Conservation (phyloP, 2,329 filamentous ascomycete genomes). For the Talaromyces islandicus region DNA sequence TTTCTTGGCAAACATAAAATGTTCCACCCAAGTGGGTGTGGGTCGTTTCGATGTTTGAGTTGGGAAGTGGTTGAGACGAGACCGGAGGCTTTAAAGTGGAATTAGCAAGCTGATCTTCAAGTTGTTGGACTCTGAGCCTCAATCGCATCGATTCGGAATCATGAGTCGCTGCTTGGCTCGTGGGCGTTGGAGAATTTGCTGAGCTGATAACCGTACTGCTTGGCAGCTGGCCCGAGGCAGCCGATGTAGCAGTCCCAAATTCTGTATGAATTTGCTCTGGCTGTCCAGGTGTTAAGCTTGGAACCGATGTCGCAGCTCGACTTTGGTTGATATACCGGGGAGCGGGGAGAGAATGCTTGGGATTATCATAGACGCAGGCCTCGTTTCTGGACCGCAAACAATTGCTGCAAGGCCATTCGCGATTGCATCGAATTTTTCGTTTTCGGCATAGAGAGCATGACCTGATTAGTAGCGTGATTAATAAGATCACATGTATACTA, state of each 20-base stretch:
- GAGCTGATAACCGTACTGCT: slow-evolving; percentile 2
- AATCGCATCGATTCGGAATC: slow-evolving; percentile 36
- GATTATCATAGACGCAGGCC: slow-evolving; percentile 46
- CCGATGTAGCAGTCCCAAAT: slow-evolving; percentile 1
- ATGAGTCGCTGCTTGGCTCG: slow-evolving; percentile 16
- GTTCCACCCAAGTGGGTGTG: slow-evolving; percentile 37
- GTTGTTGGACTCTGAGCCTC: slow-evolving; percentile 31
- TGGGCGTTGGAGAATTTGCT: slow-evolving; percentile 15
- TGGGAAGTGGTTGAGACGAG: slow-evolving; percentile 14
- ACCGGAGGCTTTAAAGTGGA: slow-evolving; percentile 14
- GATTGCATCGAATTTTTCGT: slow-evolving; percentile 59
- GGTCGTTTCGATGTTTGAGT: slow-evolving; percentile 31
- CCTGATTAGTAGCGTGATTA: slow-evolving; percentile 23
- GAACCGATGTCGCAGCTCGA: neutral
- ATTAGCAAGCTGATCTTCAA: slow-evolving; percentile 40
- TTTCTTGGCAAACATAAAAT: slow-evolving; percentile 40
- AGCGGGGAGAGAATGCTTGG: slow-evolving; percentile 13
- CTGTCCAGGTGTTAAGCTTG: neutral
- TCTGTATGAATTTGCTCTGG: neutral
- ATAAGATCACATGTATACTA: neutral
- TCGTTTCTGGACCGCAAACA: slow-evolving; percentile 52
- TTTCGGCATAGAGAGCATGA: slow-evolving; percentile 54
- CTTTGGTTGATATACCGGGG: neutral
- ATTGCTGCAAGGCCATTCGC: slow-evolving; percentile 53
- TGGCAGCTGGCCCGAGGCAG: slow-evolving; percentile 11